Conservation (phyloP, 352 stramenopile species). For the Pythium grandisporangium region DNA sequence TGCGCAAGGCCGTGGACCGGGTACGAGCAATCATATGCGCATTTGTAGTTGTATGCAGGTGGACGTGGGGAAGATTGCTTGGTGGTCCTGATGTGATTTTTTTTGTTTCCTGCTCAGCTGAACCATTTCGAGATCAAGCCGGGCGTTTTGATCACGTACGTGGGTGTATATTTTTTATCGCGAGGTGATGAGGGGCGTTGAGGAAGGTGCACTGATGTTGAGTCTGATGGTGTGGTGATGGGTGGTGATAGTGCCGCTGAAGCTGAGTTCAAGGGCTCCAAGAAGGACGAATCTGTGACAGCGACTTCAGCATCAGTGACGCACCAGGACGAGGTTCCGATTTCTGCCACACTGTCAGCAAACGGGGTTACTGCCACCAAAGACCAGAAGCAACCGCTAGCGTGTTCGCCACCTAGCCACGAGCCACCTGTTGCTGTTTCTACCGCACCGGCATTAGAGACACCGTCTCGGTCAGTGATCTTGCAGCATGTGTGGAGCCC, state of each 20-base stretch:
- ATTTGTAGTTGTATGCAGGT: neutral
- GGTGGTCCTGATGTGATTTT: slow-evolving; percentile 12
- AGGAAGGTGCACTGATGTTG: no score
- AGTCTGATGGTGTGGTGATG: no score
- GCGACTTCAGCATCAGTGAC: no score
- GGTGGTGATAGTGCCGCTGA: no score
- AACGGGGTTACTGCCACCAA: neutral
- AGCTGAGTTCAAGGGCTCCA: no score
- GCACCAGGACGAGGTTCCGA: no score
- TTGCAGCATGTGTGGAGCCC: slow-evolving; percentile 56
- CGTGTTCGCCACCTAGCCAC: neutral
- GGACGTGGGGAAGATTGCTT: neutral
- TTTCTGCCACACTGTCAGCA: no score
- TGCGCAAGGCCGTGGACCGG: slow-evolving; percentile 61
- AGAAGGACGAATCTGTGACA: no score
- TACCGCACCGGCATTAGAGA: slow-evolving; percentile 10
- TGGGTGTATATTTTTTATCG: no score
- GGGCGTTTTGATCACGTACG: slow-evolving; percentile 74
- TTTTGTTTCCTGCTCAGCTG: slow-evolving; percentile 26
- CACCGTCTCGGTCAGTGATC: slow-evolving; percentile 57
- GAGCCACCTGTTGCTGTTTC: neutral
- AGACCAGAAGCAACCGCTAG: neutral
- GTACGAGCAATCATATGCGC: slow-evolving; percentile 15
- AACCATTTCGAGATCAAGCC: slow-evolving; percentile 81
- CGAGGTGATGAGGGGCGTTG: no score